Evolutionary conservation across 495 filamentous ascomycete genomes (phyloP).

Genomic region (Lepidopterella palustris): DNA sequence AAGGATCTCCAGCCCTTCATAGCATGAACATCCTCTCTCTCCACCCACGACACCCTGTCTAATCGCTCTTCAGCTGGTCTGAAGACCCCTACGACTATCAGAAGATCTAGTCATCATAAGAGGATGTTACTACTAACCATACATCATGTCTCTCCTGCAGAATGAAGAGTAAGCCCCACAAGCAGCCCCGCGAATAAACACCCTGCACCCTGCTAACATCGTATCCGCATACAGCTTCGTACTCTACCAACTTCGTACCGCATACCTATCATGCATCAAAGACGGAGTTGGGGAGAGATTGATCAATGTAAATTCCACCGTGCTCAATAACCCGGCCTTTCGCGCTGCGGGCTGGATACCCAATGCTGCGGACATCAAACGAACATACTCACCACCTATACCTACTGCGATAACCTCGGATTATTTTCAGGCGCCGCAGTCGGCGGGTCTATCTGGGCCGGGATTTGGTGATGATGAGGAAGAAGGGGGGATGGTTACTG

Average conservation of each 20-base stretch:
- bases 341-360: slow-evolving; percentile 89
- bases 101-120: not conserved
- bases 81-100: not conserved
- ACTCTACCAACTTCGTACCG: slow-evolving; percentile 85
- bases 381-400: slow-evolving; percentile 93
- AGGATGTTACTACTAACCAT: not conserved
- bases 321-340: slow-evolving; percentile 91
- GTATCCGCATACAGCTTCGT: slow-evolving; percentile 58
- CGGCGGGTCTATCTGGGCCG: slow-evolving; percentile 44
- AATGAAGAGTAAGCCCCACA: slow-evolving; percentile 76
- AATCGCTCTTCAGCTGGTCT: slow-evolving; percentile 24
- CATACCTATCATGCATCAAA: slow-evolving; percentile 82
- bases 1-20: not conserved
- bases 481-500: slow-evolving; percentile 74
- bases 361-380: slow-evolving; percentile 69
- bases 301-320: slow-evolving; percentile 82
- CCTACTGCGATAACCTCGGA: slow-evolving; percentile 83
- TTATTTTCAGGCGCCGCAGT: slow-evolving; percentile 73
- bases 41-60: not conserved
- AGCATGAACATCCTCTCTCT: slow-evolving; percentile 2
- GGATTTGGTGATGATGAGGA: slow-evolving; percentile 71
- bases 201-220: slow-evolving; percentile 17
- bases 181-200: not conserved
- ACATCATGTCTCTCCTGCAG: slow-evolving; percentile 81
- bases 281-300: slow-evolving; percentile 95